Conservation (phyloP, 768 basidiomycete genomes). For the Suillus brevipes region DNA sequence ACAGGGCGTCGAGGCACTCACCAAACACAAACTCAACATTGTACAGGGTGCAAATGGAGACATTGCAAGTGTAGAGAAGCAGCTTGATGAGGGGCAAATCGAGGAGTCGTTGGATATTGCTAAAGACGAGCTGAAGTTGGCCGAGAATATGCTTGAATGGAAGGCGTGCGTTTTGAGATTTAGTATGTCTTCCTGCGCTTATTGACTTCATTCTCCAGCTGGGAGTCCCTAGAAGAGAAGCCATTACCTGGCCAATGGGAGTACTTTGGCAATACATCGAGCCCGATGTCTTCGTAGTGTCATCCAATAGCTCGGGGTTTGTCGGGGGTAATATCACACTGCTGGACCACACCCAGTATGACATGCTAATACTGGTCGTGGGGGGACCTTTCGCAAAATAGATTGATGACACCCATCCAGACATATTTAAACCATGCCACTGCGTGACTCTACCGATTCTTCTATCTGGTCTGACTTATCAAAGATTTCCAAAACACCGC, state of each 20-base stretch:
- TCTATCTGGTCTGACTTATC: neutral
- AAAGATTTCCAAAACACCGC: neutral
- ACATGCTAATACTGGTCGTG: neutral
- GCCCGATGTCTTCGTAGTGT: slow-evolving; percentile 32
- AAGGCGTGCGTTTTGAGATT: slow-evolving; percentile 73
- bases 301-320: slow-evolving; percentile 30
- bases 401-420: neutral
- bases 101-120: slow-evolving; percentile 86
- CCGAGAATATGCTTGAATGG: slow-evolving; percentile 88
- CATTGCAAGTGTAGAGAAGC: slow-evolving; percentile 65
- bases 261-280: slow-evolving; percentile 62
- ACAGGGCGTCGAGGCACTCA: slow-evolving; percentile 84
- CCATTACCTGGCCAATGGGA: slow-evolving; percentile 87
- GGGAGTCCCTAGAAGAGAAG: slow-evolving; percentile 86
- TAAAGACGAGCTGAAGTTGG: slow-evolving; percentile 76
- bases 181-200: slow-evolving; percentile 6
- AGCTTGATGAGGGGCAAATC: slow-evolving; percentile 81
- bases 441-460: neutral
- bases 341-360: neutral
- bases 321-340: slow-evolving; percentile 15
- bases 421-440: neutral
- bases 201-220: slow-evolving; percentile 46
- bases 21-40: slow-evolving; percentile 74
- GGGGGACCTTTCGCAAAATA: slow-evolving; percentile 1
- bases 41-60: slow-evolving; percentile 70